These are phyloP conservation scores for Ganoderma sinense DNA, from an alignment of 1,284 basidiomycete species.

Conservation along the genomic window DNA sequence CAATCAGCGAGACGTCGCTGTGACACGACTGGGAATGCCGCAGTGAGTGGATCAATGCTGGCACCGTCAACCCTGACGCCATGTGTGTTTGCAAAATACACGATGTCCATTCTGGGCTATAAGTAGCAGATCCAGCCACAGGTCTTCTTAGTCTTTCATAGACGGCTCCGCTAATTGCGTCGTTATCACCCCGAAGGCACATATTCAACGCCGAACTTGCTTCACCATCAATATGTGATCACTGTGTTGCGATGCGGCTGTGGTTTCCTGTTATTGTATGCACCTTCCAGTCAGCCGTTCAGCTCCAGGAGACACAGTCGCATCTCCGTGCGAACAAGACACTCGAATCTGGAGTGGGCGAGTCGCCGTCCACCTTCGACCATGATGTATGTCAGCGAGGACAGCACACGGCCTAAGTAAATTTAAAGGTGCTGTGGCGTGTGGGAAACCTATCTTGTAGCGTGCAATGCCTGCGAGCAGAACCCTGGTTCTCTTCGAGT, in stretches of 20 bases:
- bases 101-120: neutral
- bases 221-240: neutral
- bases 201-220: neutral
- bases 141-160: neutral
- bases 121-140: neutral
- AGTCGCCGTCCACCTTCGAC: neutral
- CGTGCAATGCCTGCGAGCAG: neutral
- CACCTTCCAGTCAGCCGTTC: neutral
- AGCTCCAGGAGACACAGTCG: neutral
- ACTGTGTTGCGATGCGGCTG: no score
- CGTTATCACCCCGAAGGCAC: neutral
- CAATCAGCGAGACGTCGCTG: neutral
- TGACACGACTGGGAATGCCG: slow-evolving; percentile 1
- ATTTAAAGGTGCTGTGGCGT: neutral
- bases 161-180: neutral
- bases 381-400: neutral
- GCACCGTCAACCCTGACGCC: neutral
- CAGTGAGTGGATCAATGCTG: neutral
- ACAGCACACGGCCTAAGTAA: neutral
- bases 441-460: neutral
- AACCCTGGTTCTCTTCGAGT: neutral
- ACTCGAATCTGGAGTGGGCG: neutral
- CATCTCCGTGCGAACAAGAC: neutral
- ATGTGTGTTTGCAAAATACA: neutral
- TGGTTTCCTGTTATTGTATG: neutral